A percentile compares a stretch with the other conserved stretches of the same genome.
phyloP scores from a whole-genome alignment of 2,329 filamentous ascomycete species.

The Diaporthe aspalathi region DNA sequence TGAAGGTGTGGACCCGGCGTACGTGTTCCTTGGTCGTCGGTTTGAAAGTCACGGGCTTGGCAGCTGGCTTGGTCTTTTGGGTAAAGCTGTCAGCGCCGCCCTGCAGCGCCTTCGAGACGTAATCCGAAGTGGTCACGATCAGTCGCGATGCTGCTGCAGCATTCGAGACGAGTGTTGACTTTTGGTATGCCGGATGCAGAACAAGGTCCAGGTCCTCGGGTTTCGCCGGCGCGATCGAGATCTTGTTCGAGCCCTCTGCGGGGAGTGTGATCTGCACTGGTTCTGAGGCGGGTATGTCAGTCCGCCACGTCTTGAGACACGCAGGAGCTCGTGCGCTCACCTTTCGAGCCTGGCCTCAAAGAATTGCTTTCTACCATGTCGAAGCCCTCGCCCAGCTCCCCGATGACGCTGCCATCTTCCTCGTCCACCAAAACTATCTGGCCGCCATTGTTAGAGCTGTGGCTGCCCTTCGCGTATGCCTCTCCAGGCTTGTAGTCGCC shows the following conservation, averaged over 20 bases:
- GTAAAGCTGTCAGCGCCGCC: slow-evolving; percentile 84
- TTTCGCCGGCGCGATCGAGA: slow-evolving; percentile 73
- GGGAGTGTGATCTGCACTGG: slow-evolving; percentile 85
- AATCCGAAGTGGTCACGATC: slow-evolving; percentile 87
- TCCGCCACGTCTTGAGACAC: background rate
- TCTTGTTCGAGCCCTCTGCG: slow-evolving; percentile 71
- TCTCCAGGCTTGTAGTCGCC: slow-evolving; percentile 83
- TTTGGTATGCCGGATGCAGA: slow-evolving; percentile 90
- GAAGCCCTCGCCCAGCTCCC: slow-evolving; percentile 86
- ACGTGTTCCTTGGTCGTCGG: slow-evolving; percentile 86
- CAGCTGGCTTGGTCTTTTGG: slow-evolving; percentile 79
- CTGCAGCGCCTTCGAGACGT: slow-evolving; percentile 81
- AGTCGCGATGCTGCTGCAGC: slow-evolving; percentile 90
- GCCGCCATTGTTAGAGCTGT: slow-evolving; percentile 68
- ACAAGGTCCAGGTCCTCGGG: slow-evolving; percentile 80
- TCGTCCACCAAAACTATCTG: slow-evolving; percentile 95
- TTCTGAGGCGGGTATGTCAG: slow-evolving; percentile 58
- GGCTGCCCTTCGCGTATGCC: slow-evolving; percentile 75
- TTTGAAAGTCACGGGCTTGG: slow-evolving; percentile 87
- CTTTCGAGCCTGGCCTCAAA: slow-evolving; percentile 89
- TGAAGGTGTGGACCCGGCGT: slow-evolving; percentile 90
- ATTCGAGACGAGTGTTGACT: slow-evolving; percentile 86
- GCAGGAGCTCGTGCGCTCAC: slow-evolving; percentile 59
- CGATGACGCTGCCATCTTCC: slow-evolving; percentile 94
- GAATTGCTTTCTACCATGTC: slow-evolving; percentile 80